These are phyloP conservation scores for Basidioascus undulatus DNA, from an alignment of 768 basidiomycete species.

Conservation along the genomic window DNA sequence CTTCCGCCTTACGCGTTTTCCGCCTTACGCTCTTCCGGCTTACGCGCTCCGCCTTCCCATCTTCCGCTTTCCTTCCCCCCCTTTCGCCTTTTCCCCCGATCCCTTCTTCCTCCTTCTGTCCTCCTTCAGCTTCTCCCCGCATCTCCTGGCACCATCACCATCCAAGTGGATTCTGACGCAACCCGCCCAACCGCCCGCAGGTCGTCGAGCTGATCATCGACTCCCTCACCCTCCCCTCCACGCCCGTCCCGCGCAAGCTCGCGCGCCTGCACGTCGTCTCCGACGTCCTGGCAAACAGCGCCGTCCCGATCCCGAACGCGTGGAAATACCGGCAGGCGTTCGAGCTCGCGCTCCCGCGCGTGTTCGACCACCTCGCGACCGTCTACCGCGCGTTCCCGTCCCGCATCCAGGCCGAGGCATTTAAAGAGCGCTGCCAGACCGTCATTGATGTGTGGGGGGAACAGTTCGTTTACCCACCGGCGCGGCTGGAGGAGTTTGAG, in stretches of 20 bases:
- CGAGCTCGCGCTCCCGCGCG: slow-evolving; percentile 66
- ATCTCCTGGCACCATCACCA: too few relatives aligned
- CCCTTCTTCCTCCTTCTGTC: too few relatives aligned
- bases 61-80: too few relatives aligned
- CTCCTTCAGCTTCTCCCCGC: too few relatives aligned
- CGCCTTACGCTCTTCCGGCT: too few relatives aligned
- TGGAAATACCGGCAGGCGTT: slow-evolving; percentile 96
- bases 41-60: not conserved
- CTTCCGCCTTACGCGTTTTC: not conserved
- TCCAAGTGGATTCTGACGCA: too few relatives aligned
- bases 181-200: slow-evolving; percentile 29
- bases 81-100: too few relatives aligned
- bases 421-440: slow-evolving; percentile 71
- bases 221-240: slow-evolving; percentile 70
- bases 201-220: slow-evolving; percentile 72
- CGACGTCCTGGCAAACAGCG: slow-evolving; percentile 93
- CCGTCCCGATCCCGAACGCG: slow-evolving; percentile 74
- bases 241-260: slow-evolving; percentile 90
- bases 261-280: slow-evolving; percentile 86
- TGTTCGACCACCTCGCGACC: slow-evolving; percentile 82
- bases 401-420: slow-evolving; percentile 82
- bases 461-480: slow-evolving; percentile 82
- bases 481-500: slow-evolving; percentile 32
- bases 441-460: slow-evolving; percentile 94
- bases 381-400: slow-evolving; percentile 93